phyloP scores from a whole-genome alignment of 164 flowering plant genomes.

The Annona squamosa region DNA sequence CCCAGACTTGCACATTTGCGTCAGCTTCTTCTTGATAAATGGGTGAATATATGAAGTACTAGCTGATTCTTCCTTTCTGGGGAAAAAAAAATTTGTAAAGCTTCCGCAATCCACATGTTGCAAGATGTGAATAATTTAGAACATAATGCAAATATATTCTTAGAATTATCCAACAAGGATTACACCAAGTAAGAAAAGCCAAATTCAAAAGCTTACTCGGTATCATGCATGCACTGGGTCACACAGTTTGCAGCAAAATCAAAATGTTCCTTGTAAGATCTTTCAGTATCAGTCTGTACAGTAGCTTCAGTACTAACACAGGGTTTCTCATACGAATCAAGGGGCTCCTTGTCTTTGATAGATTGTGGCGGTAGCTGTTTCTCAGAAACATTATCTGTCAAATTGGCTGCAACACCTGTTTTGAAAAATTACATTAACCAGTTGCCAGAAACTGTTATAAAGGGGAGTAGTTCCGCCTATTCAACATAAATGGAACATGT shows the following conservation, averaged over 20 bases:
- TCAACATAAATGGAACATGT: too few species aligned
- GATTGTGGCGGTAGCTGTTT: constrained; percentile 1
- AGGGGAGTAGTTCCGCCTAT: too few species aligned
- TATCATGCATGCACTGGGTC: constrained; percentile 11
- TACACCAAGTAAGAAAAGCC: constrained; percentile 1
- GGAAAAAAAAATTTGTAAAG: constrained; percentile 6
- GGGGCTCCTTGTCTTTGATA: background rate
- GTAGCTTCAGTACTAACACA: constrained; percentile 14
- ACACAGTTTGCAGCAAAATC: background rate
- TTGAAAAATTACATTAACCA: constrained; percentile 6
- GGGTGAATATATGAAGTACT: constrained; percentile 42
- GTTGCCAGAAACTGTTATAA: background rate
- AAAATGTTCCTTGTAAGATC: constrained; percentile 18
- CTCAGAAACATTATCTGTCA: constrained; percentile 13
- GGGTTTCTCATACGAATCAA: background rate
- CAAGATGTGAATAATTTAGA: background rate
- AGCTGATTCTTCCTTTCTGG: constrained; percentile 27
- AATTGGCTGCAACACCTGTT: constrained; percentile 20
- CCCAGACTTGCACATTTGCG: constrained; percentile 24
- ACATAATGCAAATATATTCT: background rate
- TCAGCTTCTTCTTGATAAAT: constrained; percentile 35
- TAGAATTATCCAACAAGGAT: background rate
- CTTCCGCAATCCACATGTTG: constrained; percentile 1
- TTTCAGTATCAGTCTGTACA: constrained; percentile 9
- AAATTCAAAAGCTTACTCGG: constrained; percentile 24